These are phyloP conservation scores for Boletus hoseneyae DNA, from an alignment of 1,284 basidiomycete species.

Conservation along the genomic window DNA sequence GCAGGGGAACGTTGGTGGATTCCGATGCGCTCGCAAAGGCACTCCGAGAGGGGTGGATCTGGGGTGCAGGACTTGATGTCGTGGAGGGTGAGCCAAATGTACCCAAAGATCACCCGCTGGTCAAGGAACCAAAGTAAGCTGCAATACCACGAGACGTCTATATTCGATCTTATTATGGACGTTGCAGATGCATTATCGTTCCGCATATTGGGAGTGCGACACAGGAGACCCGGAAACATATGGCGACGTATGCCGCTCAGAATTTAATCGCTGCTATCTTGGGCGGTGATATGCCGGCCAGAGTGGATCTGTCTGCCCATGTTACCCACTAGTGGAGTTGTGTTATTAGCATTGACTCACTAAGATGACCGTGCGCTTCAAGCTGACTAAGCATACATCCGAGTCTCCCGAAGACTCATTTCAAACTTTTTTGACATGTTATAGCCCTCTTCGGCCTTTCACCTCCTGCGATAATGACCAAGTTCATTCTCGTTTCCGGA, in stretches of 20 bases:
- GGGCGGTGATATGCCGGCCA: slow-evolving; percentile 53
- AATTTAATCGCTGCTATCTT: slow-evolving; percentile 60
- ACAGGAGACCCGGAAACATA: slow-evolving; percentile 76
- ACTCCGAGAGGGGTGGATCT: slow-evolving; percentile 73
- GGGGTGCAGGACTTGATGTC: slow-evolving; percentile 92
- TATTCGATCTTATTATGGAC: slow-evolving; percentile 1
- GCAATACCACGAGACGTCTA: slow-evolving; percentile 16
- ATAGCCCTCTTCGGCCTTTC: neutral
- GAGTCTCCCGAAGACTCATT: too few relatives aligned
- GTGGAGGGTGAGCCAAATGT: slow-evolving; percentile 91
- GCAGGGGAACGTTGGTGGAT: slow-evolving; percentile 83
- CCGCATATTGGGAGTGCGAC: slow-evolving; percentile 94
- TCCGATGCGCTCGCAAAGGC: slow-evolving; percentile 84
- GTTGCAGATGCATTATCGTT: slow-evolving; percentile 65
- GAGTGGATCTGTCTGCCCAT: slow-evolving; percentile 36
- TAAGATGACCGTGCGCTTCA: too few relatives aligned
- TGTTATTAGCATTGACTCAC: too few relatives aligned
- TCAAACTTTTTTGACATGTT: too few relatives aligned
- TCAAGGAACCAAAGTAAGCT: slow-evolving; percentile 68
- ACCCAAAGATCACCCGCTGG: slow-evolving; percentile 69
- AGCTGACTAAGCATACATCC: too few relatives aligned
- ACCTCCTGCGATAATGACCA: slow-evolving; percentile 53
- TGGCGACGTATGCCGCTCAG: slow-evolving; percentile 72
- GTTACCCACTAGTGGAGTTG: too few relatives aligned
- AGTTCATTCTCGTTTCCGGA: slow-evolving; percentile 89